These are phyloP conservation scores for Neurospora sp. DNA, from an alignment of 495 filamentous ascomycete species.

Conservation along the genomic window DNA sequence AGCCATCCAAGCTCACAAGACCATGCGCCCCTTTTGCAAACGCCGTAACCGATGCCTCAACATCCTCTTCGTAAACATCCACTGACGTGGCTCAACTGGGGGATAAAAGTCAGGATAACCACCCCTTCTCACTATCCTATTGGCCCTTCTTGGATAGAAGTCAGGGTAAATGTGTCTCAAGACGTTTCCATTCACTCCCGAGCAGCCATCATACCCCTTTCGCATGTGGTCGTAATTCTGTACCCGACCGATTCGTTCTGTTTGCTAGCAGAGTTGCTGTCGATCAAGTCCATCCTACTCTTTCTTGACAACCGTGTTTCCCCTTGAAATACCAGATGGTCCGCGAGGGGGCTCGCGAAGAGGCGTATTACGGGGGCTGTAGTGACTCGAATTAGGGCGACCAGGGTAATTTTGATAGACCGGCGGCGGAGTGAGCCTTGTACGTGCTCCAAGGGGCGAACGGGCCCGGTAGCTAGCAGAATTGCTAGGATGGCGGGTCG, in stretches of 20 bases:
- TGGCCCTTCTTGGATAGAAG: background rate
- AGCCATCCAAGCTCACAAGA: background rate
- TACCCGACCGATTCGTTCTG: background rate
- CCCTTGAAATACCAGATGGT: background rate
- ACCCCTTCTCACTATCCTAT: background rate
- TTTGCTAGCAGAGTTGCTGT: background rate
- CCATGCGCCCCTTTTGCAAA: background rate
- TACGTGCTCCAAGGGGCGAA: conserved; percentile 8
- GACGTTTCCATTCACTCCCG: background rate
- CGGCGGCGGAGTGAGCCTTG: conserved; percentile 1
- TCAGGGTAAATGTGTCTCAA: background rate
- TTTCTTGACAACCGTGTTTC: background rate
- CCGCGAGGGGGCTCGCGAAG: background rate
- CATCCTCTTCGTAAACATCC: background rate
- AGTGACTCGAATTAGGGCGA: conserved; percentile 1
- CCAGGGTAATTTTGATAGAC: background rate
- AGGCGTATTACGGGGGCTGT: background rate
- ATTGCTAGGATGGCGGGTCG: background rate
- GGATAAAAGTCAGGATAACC: background rate
- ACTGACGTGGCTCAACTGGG: background rate
- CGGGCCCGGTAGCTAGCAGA: conserved; percentile 5
- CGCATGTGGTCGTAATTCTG: background rate
- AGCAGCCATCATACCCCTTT: background rate
- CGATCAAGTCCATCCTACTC: background rate
- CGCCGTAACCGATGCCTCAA: background rate